These are phyloP conservation scores for Salix brachista DNA, from an alignment of 345 rosid genomes.

Conservation along the genomic window DNA sequence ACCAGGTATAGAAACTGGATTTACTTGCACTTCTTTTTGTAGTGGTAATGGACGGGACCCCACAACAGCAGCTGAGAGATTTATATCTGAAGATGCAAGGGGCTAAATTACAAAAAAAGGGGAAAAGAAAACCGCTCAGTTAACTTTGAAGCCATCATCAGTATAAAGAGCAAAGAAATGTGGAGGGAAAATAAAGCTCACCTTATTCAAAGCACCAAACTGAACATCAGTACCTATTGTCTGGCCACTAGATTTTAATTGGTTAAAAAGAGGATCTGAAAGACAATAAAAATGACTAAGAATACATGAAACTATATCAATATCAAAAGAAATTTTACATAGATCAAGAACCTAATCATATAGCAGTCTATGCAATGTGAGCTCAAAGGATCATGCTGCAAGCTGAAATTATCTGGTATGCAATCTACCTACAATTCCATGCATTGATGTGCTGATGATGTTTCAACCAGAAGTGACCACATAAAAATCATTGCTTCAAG, in stretches of 20 bases:
- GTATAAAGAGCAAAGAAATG: slow-evolving; percentile 1
- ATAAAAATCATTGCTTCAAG: not conserved
- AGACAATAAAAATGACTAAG: not conserved
- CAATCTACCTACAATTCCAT: not conserved
- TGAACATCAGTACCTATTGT: slow-evolving; percentile 41
- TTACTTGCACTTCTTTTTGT: slow-evolving; percentile 37
- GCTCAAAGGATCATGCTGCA: not conserved
- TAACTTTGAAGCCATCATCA: slow-evolving; percentile 8
- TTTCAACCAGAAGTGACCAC: not conserved
- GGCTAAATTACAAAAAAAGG: slow-evolving; percentile 18
- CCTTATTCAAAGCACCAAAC: slow-evolving; percentile 49
- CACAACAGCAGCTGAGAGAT: slow-evolving; percentile 27
- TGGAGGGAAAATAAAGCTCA: slow-evolving; percentile 14
- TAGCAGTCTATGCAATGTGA: not conserved
- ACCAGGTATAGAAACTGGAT: slow-evolving; percentile 43
- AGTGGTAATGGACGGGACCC: slow-evolving; percentile 31
- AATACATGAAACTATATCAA: not conserved
- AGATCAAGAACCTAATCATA: not conserved
- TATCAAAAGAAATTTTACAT: not conserved
- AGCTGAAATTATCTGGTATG: not conserved
- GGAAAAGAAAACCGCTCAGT: slow-evolving; percentile 7
- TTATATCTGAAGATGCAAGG: slow-evolving; percentile 34
- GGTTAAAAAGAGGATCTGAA: slow-evolving; percentile 52
- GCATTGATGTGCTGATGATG: not conserved
- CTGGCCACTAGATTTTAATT: slow-evolving; percentile 45